These are phyloP conservation scores for Myriangium duriaei DNA, from an alignment of 2,329 filamentous ascomycete genomes.

Conservation along the genomic window DNA sequence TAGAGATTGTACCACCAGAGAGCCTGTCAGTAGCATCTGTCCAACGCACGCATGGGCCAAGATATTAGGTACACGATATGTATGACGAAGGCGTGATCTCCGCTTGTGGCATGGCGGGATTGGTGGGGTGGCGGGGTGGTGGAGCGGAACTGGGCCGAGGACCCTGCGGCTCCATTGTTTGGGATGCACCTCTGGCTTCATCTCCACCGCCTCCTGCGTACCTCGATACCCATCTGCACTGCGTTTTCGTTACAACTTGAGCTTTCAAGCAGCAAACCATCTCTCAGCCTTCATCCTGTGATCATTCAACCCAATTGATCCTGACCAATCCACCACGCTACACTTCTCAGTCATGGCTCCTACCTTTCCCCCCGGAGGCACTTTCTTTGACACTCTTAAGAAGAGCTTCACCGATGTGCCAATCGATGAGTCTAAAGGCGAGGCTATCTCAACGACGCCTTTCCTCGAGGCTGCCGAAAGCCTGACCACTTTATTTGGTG, in stretches of 20 bases:
- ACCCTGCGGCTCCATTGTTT: background rate
- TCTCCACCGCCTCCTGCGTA: background rate
- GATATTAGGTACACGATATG: no score
- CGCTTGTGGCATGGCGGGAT: no score
- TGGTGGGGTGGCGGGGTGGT: background rate
- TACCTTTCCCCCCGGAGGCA: conserved; percentile 48
- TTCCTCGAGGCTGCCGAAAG: conserved; percentile 89
- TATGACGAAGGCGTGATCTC: no score
- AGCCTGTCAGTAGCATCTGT: no score
- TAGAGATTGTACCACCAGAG: no score
- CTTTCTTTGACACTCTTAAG: conserved; percentile 77
- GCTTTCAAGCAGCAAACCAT: no score
- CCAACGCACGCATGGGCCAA: no score
- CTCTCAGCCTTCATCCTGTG: no score
- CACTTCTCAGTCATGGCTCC: conserved; percentile 12
- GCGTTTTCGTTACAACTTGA: no score
- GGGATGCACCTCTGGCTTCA: background rate
- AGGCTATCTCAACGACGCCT: conserved; percentile 68
- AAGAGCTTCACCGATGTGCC: conserved; percentile 75
- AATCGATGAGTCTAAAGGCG: conserved; percentile 57
- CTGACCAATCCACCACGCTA: background rate
- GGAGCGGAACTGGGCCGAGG: background rate
- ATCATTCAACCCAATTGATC: background rate
- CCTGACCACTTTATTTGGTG: conserved; percentile 77
- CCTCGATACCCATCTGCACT: no score